Percentiles rank a stretch among this genome's conserved stretches.
Conservation (phyloP, 2,329 filamentous ascomycete genomes). For the Aspergillus piperis region DNA sequence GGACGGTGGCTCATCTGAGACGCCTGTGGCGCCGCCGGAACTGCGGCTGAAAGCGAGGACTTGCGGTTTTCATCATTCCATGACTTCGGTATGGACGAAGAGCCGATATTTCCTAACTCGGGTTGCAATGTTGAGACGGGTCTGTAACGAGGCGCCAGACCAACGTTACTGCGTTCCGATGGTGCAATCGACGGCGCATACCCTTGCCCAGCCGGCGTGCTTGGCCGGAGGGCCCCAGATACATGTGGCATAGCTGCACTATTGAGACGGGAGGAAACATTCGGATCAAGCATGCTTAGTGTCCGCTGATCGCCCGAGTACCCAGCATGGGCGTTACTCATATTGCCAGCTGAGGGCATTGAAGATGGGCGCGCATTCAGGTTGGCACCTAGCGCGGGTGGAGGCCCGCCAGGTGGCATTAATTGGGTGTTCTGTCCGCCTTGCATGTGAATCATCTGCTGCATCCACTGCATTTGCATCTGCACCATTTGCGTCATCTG, state of each 20-base stretch:
- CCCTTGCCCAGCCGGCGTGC: conserved; percentile 35
- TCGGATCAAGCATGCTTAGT: conserved; percentile 82
- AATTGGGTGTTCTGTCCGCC: conserved; percentile 39
- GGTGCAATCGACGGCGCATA: conserved; percentile 93
- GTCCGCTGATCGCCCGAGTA: conserved; percentile 56
- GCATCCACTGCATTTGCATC: conserved; percentile 94
- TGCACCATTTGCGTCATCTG: conserved; percentile 88
- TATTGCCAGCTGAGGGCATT: conserved; percentile 40
- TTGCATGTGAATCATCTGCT: conserved; percentile 67
- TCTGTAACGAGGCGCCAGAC: conserved; percentile 84
- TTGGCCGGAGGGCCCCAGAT: conserved; percentile 29
- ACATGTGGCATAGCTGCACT: conserved; percentile 38
- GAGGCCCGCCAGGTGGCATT: conserved; percentile 31
- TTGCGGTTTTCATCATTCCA: conserved; percentile 42
- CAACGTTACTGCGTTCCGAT: conserved; percentile 91
- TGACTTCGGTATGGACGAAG: conserved; percentile 35
- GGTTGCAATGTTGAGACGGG: conserved; percentile 71
- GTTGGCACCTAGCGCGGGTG: conserved; percentile 28
- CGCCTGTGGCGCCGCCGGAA: conserved; percentile 26
- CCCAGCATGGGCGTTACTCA: conserved; percentile 21
- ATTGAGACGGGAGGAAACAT: conserved; percentile 41
- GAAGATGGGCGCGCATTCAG: conserved; percentile 50
- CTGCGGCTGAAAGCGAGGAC: conserved; percentile 22
- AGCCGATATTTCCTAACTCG: conserved; percentile 35
- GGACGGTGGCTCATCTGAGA: conserved; percentile 35